phyloP scores from a whole-genome alignment of 176 grass and related monocot species.

The Carex littledalei region DNA sequence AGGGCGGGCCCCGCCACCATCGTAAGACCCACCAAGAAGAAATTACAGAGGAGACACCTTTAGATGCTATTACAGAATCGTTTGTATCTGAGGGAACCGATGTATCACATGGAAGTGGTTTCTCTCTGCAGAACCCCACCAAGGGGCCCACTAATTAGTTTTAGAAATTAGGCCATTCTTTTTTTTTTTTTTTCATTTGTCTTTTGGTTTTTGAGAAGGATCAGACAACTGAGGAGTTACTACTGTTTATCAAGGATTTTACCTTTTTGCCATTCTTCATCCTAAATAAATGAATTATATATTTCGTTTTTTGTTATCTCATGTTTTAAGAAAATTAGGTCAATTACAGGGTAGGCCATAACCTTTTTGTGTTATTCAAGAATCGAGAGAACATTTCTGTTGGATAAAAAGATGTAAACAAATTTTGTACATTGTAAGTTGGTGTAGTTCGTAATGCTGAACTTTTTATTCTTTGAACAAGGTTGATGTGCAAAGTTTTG shows the following conservation, averaged over 20 bases:
- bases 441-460: background rate
- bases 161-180: background rate
- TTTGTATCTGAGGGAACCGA: background rate
- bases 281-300: constrained; percentile 11
- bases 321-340: background rate
- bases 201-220: constrained; percentile 4
- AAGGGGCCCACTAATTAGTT: constrained; percentile 15
- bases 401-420: background rate
- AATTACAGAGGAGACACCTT: background rate
- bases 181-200: background rate
- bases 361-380: background rate
- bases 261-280: background rate
- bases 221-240: background rate
- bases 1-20: background rate
- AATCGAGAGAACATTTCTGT: background rate
- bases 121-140: constrained; percentile 6
- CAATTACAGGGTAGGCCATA: background rate
- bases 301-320: background rate
- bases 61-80: background rate
- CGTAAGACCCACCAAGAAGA: background rate
- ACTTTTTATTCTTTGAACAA: background rate
- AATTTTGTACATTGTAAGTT: background rate
- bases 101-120: background rate
- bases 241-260: constrained; percentile 6
- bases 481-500: background rate